Percentiles rank a stretch among this genome's conserved stretches.
Evolutionary conservation across 75 land plant species (phyloP).

Genomic region (Pinus taeda): DNA sequence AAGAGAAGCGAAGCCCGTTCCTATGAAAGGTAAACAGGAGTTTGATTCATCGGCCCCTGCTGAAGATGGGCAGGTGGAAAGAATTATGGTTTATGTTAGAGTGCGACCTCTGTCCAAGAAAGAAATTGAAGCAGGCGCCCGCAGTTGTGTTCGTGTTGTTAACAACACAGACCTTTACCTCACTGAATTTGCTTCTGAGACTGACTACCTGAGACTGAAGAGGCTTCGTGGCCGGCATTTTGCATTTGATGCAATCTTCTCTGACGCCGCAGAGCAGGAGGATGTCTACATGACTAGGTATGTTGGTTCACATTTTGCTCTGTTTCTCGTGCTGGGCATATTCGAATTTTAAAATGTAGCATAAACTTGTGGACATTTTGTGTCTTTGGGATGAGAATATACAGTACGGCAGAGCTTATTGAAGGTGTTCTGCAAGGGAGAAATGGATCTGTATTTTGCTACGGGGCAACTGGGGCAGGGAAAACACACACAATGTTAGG

Average conservation of each 20-base stretch:
- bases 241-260: slow-evolving; percentile 28
- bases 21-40: too few relatives aligned
- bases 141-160: slow-evolving; percentile 12
- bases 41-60: too few relatives aligned
- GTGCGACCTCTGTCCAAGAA: slow-evolving; percentile 28
- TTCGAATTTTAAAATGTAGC: not conserved
- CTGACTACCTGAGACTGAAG: slow-evolving; percentile 25
- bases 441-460: slow-evolving; percentile 29
- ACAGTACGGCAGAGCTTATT: slow-evolving; percentile 24
- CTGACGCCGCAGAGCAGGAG: slow-evolving; percentile 13
- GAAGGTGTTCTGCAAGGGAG: slow-evolving; percentile 23
- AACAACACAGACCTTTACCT: slow-evolving; percentile 15
- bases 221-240: slow-evolving; percentile 19
- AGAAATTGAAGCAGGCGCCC: slow-evolving; percentile 23
- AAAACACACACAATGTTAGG: slow-evolving; percentile 34
- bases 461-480: slow-evolving; percentile 38
- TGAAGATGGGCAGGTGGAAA: not conserved
- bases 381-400: not conserved
- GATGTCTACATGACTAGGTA: slow-evolving; percentile 24
- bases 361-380: not conserved
- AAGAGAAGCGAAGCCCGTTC: too few relatives aligned
- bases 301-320: not conserved
- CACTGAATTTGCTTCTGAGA: slow-evolving; percentile 11
- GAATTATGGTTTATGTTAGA: slow-evolving; percentile 32
- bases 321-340: not conserved